A percentile compares a stretch with the other conserved stretches of the same genome.
Evolutionary conservation across 2,329 filamentous ascomycete species (phyloP).

Genomic region (Fusarium udum): DNA sequence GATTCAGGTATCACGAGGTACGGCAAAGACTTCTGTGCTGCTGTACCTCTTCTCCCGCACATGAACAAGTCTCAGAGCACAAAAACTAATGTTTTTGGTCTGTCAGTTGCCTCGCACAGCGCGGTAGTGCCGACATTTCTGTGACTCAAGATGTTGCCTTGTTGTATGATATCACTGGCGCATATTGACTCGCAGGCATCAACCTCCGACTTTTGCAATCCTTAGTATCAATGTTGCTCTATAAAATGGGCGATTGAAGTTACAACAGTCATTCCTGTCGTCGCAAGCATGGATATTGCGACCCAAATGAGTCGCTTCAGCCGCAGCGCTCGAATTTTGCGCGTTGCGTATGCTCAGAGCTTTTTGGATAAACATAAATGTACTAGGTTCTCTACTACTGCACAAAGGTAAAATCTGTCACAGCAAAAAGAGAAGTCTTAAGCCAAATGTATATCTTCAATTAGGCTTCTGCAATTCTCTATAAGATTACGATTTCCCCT

Average conservation of each 20-base stretch:
- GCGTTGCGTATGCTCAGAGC: not conserved
- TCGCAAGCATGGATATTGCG: rapidly evolving
- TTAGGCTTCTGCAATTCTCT: not conserved
- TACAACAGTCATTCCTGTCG: rapidly evolving
- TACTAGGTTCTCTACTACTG: rapidly evolving
- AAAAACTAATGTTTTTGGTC: rapidly evolving
- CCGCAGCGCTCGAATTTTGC: not conserved
- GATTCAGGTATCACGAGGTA: rapidly evolving
- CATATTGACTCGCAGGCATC: no score
- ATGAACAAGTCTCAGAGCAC: rapidly evolving
- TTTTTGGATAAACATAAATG: not conserved
- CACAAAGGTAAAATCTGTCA: not conserved
- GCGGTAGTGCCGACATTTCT: rapidly evolving
- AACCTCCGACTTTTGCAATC: rapidly evolving
- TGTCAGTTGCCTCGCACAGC: rapidly evolving
- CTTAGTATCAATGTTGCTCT: not conserved
- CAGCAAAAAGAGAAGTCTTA: not conserved
- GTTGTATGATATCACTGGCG: not conserved
- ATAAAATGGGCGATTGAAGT: rapidly evolving
- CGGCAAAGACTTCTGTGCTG: not conserved
- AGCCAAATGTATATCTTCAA: not conserved
- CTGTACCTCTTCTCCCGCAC: rapidly evolving
- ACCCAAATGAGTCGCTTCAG: not conserved
- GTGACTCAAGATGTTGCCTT: not conserved
- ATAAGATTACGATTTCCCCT: not conserved